These are phyloP conservation scores for Aureobasidium namibiae DNA, from an alignment of 2,329 filamentous ascomycete genomes.

Conservation along the genomic window DNA sequence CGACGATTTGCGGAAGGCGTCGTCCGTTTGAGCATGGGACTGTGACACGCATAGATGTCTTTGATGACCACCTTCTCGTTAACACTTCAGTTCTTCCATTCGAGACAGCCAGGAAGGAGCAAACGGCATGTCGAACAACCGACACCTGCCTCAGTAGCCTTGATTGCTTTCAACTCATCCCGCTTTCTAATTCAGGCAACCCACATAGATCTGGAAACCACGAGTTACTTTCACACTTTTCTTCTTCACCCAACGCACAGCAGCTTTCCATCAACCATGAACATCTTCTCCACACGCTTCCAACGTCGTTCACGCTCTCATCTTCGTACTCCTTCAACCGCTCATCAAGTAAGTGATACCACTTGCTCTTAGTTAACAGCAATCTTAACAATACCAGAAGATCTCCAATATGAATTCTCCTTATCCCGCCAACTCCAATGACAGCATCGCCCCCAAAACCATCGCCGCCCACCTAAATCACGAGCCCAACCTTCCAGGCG, in stretches of 20 bases:
- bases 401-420: background rate
- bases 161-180: background rate
- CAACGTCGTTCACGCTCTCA: background rate
- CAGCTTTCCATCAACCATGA: background rate
- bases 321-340: background rate
- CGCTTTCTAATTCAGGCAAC: background rate
- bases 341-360: background rate
- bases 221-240: background rate
- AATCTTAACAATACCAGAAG: background rate
- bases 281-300: too few relatives aligned
- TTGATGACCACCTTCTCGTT: background rate
- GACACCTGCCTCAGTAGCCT: background rate
- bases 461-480: background rate
- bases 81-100: too few relatives aligned
- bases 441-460: background rate
- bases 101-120: too few relatives aligned
- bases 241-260: background rate
- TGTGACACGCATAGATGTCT: background rate
- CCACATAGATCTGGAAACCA: background rate
- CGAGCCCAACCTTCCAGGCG: background rate
- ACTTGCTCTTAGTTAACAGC: background rate
- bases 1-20: too few relatives aligned
- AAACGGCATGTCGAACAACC: background rate
- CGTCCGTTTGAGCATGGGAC: too few relatives aligned
- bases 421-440: background rate